These are phyloP conservation scores for Nicotiana undulata DNA, from an alignment of 257 asterid genomes.

Conservation along the genomic window DNA sequence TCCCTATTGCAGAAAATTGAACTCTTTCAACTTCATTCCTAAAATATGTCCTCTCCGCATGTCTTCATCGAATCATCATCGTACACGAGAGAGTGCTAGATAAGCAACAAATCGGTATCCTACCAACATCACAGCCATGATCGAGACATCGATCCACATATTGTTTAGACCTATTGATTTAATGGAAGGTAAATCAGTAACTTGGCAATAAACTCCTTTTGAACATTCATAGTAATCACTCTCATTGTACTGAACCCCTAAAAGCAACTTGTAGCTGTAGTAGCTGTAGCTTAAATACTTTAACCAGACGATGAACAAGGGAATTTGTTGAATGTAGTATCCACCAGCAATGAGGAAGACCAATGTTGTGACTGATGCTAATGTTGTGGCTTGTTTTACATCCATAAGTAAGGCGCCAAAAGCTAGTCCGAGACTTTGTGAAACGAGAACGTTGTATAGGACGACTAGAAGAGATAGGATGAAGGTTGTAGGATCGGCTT, in stretches of 20 bases:
- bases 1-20: conserved; percentile 23
- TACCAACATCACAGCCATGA: conserved; percentile 74
- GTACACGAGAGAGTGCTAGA: conserved; percentile 64
- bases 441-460: conserved; percentile 84
- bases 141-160: conserved; percentile 55
- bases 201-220: conserved; percentile 58
- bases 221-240: conserved; percentile 70
- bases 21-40: conserved; percentile 21
- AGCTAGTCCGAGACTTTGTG: conserved; percentile 86
- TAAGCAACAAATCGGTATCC: conserved; percentile 77
- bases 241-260: conserved; percentile 70
- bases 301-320: conserved; percentile 76
- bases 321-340: conserved; percentile 84
- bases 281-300: conserved; percentile 86
- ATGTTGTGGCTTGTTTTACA: conserved; percentile 87
- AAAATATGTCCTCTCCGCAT: not conserved
- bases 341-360: conserved; percentile 96
- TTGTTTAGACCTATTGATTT: conserved; percentile 64
- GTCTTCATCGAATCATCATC: conserved; percentile 19
- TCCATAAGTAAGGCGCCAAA: conserved; percentile 97
- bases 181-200: conserved; percentile 67
- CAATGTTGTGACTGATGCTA: conserved; percentile 87
- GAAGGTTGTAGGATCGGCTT: conserved; percentile 64
- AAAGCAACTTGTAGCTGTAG: conserved; percentile 78
- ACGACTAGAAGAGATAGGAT: conserved; percentile 77